phyloP scores from a whole-genome alignment of 441 rosid species.

The Corymbia calophylla region DNA sequence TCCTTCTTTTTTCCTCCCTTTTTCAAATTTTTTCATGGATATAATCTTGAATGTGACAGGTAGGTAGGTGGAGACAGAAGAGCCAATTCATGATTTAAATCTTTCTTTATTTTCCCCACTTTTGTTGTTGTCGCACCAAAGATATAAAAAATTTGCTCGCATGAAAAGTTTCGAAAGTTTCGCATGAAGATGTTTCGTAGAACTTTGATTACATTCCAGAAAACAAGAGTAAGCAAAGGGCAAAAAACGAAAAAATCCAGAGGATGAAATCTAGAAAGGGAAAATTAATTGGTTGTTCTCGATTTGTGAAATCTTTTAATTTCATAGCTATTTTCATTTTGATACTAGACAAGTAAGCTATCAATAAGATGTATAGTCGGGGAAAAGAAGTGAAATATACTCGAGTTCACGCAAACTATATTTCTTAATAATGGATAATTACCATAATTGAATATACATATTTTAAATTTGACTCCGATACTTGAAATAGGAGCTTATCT shows the following conservation, averaged over 20 bases:
- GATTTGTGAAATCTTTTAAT: not conserved
- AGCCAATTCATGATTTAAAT: not conserved
- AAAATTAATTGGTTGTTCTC: not conserved
- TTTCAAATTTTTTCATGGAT: conserved; percentile 10
- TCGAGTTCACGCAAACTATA: not conserved
- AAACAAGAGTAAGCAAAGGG: not conserved
- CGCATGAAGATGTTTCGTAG: not conserved
- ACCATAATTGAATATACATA: fast-evolving
- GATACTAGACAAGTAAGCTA: not conserved
- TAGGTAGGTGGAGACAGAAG: not conserved
- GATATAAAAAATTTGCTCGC: not conserved
- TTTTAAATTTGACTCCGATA: not conserved
- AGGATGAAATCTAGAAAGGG: not conserved
- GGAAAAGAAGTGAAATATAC: not conserved
- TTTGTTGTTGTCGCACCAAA: not conserved
- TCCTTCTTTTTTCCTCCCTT: not conserved
- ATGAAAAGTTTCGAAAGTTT: not conserved
- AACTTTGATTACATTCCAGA: not conserved
- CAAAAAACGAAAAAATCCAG: not conserved
- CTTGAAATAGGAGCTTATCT: not conserved
- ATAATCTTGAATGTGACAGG: conserved; percentile 33
- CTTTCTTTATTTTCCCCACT: not conserved
- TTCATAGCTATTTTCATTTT: not conserved
- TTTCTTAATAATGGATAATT: not conserved
- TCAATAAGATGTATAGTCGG: not conserved